Evolutionary conservation across 2,329 filamentous ascomycete genomes (phyloP), one percentile per base, ranked within the genome.

Genomic region (Apiospora phragmitis): DNA sequence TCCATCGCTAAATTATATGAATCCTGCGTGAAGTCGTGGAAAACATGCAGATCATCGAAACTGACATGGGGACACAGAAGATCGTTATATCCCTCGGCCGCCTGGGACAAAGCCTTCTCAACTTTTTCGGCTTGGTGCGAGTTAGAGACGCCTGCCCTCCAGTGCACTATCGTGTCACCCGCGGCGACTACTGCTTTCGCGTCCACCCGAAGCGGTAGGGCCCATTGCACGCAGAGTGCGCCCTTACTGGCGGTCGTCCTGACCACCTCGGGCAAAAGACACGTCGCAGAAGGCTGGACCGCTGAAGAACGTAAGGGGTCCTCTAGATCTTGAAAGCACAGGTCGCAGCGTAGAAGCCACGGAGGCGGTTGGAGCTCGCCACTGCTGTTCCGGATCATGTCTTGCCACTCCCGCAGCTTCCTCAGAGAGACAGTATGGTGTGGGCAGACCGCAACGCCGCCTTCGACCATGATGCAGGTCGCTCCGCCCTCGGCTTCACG

Each of bases 1-100:
- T 47, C 43, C 21, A 0, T n/a, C 1, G n/a, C 1, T 7, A 21
- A 0, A 6, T n/a, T 8, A 3, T n/a, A 1, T 1, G 43, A 21
- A 11, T 47, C 18, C 21, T 8, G 0, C 21, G 21, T 21, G 43
- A 47, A 47, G 18, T 47, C 43, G 1, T 3, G 43, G 6, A 59
- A 6, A 9, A 7, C 35, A 3, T 32, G 16, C 6, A 5, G 14
- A 32, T 35, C 18, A 7, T 59, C 51, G 18, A 59, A 35, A 6
- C 29, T 18, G 51, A 8, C 14, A 18, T 59, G 51, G 29, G 26
- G 51, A 21, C 51, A 59, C 51, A 59, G 18, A 3, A 59, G 51
- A 8, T 35, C 29, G 29, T 35, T 59, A 16, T 59, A 35, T 1
- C 6, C 21, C 5, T 59, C 16, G 51, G 29, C 51, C 26, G 18